Evolutionary conservation across 2,329 filamentous ascomycete genomes (phyloP).

Genomic region (Aspergillus brunneoviolaceus): DNA sequence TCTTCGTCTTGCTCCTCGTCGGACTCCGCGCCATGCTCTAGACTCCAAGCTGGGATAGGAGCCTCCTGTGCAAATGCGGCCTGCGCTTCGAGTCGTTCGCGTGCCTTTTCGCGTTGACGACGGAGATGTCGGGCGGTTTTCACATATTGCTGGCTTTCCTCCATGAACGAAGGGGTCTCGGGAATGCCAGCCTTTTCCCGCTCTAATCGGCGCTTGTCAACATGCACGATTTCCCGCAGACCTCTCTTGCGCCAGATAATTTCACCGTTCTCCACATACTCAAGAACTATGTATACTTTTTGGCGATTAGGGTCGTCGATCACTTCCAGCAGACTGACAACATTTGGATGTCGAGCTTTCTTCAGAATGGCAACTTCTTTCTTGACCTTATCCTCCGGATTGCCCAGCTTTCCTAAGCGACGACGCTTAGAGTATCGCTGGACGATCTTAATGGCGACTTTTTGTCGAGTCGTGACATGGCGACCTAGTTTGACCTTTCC

Average conservation of each 20-base stretch:
- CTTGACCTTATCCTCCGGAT: conserved; percentile 73
- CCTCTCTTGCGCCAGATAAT: conserved; percentile 92
- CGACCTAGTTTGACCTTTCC: conserved; percentile 96
- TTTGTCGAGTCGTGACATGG: conserved; percentile 70
- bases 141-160: conserved; percentile 46
- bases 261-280: conserved; percentile 92
- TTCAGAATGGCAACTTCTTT: conserved; percentile 97
- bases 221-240: conserved; percentile 74
- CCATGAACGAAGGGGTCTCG: conserved; percentile 58
- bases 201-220: conserved; percentile 79
- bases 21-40: conserved; percentile 70
- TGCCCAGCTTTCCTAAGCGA: conserved; percentile 74
- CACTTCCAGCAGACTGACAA: conserved; percentile 91
- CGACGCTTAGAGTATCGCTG: conserved; percentile 91
- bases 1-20: conserved; percentile 45
- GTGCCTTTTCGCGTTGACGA: conserved; percentile 54
- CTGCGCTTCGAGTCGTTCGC: conserved; percentile 60
- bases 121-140: conserved; percentile 37
- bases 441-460: conserved; percentile 98
- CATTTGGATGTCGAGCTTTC: conserved; percentile 96
- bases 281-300: conserved; percentile 97
- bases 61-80: conserved; percentile 53
- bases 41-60: conserved; percentile 73
- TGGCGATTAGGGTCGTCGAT: conserved; percentile 95
- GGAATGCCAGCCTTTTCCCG: conserved; percentile 71